phyloP scores from a whole-genome alignment of 2,329 filamentous ascomycete genomes.

The Diaporthe velutina region DNA sequence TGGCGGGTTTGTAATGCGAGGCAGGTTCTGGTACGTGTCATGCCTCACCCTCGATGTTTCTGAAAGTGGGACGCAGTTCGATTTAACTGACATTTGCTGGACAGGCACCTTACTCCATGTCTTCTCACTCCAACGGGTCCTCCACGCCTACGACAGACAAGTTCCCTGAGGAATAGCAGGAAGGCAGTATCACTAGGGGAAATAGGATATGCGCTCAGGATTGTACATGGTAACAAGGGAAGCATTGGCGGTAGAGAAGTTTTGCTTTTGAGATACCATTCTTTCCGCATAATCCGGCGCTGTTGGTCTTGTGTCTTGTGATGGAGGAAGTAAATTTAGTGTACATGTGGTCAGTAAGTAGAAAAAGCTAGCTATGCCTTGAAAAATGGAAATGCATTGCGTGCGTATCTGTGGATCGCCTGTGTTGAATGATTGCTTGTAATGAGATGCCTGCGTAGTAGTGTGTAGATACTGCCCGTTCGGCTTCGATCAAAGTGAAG shows the following conservation, averaged over 20 bases:
- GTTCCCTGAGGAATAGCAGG: slow-evolving; percentile 48
- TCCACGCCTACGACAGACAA: slow-evolving; percentile 67
- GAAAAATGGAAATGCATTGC: neutral
- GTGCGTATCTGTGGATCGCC: no score
- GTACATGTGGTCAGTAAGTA: neutral
- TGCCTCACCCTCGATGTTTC: neutral
- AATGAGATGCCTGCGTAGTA: neutral
- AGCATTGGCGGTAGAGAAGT: slow-evolving; percentile 29
- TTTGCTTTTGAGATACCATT: slow-evolving; percentile 26
- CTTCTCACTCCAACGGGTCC: slow-evolving; percentile 66
- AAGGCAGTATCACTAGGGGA: no score
- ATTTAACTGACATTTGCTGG: neutral
- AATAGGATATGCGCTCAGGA: neutral
- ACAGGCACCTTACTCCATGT: slow-evolving; percentile 39
- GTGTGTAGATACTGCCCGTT: neutral
- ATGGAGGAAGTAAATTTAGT: neutral
- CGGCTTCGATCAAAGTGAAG: neutral
- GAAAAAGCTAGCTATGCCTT: neutral
- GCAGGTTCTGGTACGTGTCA: slow-evolving; percentile 82
- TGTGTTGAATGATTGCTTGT: neutral
- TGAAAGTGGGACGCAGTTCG: no score
- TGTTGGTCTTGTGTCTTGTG: slow-evolving; percentile 1
- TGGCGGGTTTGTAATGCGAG: slow-evolving; percentile 98
- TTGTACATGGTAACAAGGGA: neutral
- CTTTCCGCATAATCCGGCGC: slow-evolving; percentile 13